phyloP scores from a whole-genome alignment of 73 alveolate species.

The Paramecium primaurelia region DNA sequence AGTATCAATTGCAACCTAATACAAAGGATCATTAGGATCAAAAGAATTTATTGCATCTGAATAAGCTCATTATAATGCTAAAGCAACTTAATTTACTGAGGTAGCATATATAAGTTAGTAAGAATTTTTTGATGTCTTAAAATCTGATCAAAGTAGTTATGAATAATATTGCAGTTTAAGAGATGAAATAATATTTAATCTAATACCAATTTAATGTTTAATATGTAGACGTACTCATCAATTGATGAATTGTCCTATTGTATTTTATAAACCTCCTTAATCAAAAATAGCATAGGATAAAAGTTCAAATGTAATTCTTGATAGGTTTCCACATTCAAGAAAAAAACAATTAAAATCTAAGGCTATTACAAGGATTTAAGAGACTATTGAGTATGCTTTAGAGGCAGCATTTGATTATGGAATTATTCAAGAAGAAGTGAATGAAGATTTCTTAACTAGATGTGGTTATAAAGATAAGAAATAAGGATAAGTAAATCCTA shows the following conservation, averaged over 20 bases:
- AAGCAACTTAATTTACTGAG: neutral
- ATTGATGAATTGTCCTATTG: conserved; percentile 7
- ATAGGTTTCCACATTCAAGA: neutral
- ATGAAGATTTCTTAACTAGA: neutral
- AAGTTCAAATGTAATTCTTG: neutral
- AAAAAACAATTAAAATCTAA: neutral
- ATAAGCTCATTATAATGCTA: neutral
- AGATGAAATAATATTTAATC: neutral
- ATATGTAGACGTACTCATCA: conserved; percentile 12
- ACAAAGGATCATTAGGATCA: conserved; percentile 16
- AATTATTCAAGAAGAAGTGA: neutral
- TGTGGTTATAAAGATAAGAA: neutral
- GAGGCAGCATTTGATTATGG: neutral
- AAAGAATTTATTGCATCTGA: neutral
- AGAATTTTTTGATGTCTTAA: neutral
- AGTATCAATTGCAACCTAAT: neutral
- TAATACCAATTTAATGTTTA: neutral
- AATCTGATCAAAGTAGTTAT: neutral
- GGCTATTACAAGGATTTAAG: neutral
- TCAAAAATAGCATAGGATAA: neutral
- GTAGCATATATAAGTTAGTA: neutral
- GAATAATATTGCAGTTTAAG: neutral
- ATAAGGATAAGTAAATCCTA: neutral
- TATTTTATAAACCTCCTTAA: neutral
- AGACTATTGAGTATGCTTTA: neutral